Percentiles rank a stretch among this genome's conserved stretches.
phyloP scores from a whole-genome alignment of 306 rosid genomes.

The Sicyos edulis region DNA sequence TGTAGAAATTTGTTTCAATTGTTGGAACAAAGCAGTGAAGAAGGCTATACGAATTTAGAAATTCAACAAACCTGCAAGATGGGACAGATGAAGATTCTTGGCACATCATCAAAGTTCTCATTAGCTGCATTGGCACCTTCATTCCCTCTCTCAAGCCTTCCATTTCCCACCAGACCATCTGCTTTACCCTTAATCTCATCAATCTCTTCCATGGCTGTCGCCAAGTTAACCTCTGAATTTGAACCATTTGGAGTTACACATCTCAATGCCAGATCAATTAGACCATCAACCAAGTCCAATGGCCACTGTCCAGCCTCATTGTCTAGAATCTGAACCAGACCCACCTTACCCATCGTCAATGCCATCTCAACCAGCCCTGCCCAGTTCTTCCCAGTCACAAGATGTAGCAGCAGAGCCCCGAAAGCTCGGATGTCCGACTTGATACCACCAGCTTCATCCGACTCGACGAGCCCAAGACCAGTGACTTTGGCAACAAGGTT shows the following conservation, averaged over 20 bases:
- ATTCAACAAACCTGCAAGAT: slow-evolving; percentile 50
- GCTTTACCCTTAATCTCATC: slow-evolving; percentile 46
- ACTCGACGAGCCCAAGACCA: slow-evolving; percentile 35
- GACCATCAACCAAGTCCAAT: slow-evolving; percentile 39
- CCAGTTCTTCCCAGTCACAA: slow-evolving; percentile 50
- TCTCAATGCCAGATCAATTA: slow-evolving; percentile 38
- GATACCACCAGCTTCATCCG: slow-evolving; percentile 13
- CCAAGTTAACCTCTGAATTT: slow-evolving; percentile 27
- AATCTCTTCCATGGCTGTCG: slow-evolving; percentile 43
- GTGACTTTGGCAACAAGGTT: slow-evolving; percentile 55
- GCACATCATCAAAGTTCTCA: slow-evolving; percentile 39
- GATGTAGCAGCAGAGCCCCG: slow-evolving; percentile 44
- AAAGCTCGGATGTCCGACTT: slow-evolving; percentile 40
- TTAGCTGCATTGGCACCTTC: slow-evolving; percentile 23
- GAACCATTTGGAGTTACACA: slow-evolving; percentile 31
- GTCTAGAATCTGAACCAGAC: slow-evolving; percentile 37
- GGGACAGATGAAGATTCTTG: slow-evolving; percentile 58
- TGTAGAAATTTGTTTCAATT: not conserved
- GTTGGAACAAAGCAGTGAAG: not conserved
- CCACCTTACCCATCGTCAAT: slow-evolving; percentile 27
- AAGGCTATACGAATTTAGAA: not conserved
- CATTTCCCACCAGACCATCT: slow-evolving; percentile 32
- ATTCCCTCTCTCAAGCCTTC: slow-evolving; percentile 13
- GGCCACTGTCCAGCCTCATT: slow-evolving; percentile 65
- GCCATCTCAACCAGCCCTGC: slow-evolving; percentile 43